These are phyloP conservation scores for Rhodotorula taiwanensis DNA, from an alignment of 768 basidiomycete genomes.

Conservation along the genomic window DNA sequence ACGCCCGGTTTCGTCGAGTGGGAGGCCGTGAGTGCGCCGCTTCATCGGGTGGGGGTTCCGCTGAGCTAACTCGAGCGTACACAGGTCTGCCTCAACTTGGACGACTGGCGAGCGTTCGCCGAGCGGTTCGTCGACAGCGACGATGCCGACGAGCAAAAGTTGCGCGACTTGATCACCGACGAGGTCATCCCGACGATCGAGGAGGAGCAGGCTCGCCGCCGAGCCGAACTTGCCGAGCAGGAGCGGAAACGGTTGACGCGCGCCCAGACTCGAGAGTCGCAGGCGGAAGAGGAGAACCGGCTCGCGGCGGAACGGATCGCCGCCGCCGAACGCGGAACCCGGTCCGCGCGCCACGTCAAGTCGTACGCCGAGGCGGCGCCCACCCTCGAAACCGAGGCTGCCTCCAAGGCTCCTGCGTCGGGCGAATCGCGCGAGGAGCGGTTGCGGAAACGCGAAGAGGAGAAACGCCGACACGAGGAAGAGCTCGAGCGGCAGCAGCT, in stretches of 20 bases:
- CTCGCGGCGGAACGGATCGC: neutral
- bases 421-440: conserved; percentile 30
- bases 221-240: neutral
- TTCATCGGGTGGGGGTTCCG: neutral
- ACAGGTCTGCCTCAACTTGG: conserved; percentile 72
- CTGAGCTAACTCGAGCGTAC: neutral
- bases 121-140: conserved; percentile 67
- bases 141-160: conserved; percentile 70
- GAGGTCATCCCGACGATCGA: conserved; percentile 66
- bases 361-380: conserved; percentile 2
- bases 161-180: conserved; percentile 62
- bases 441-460: conserved; percentile 30
- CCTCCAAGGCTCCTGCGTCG: neutral
- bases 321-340: neutral
- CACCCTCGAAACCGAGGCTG: neutral
- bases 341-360: neutral
- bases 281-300: neutral
- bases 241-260: neutral
- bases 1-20: conserved; percentile 65
- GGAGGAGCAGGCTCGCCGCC: conserved; percentile 42
- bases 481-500: conserved; percentile 53
- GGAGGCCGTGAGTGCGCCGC: conserved; percentile 62
- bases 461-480: conserved; percentile 17
- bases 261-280: neutral
- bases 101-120: conserved; percentile 76